Base-by-base conservation (phyloP, 176 grass and related monocot species). In the Coix lacrymajobi region DNA sequence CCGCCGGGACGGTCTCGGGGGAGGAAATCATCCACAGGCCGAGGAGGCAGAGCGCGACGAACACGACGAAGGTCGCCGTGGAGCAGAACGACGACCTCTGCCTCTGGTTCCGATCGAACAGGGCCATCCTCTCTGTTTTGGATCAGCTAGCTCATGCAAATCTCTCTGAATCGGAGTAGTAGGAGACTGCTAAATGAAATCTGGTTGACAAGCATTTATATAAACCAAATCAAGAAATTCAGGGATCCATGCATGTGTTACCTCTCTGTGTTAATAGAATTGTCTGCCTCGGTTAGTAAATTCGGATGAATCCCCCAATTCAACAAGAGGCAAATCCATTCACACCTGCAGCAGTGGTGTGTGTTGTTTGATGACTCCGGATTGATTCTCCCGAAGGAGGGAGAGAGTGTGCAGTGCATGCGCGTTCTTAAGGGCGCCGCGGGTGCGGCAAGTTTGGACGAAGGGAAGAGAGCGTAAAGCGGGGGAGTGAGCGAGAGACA, bases 11-110 rank as follows among this genome's bases (percentile, higher is more conserved):
- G 66, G 64, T 61, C 32, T 85, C 83, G 4, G 92, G 87, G 8
- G 83, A 87, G 25, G 92, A 78, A 8, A 94, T 58, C 73, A 97
- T 89, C 92, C 93, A 99, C 36, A 96, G 60, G 57, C 96, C 96
- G 5, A 99, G 8, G 79, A 99, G 83, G 85, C 89, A 92, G 62
- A 99, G 89, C 71, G 78, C 79, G 12, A 90, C 85, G 86, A 96
- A 90, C 68, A 94, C 34, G 19, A 90, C 57, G 63, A 91, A 25
- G 2, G 93, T 92, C 7, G 85, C 85, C 56, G 91, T 90, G 24
- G 96, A 93, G 45, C 76, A 93, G 78, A 87, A 83, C 64, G 89
- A 91, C 19, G 92, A 92, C 38, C 89, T 74, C 69, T 84, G 85
- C 76, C 65, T 61, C 73, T 83, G 85, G 86, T 83, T 93, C 85